Evolutionary conservation across 768 basidiomycete species (phyloP), one percentile per base, ranked within the genome.

Genomic region (Scleroderma citrinum): DNA sequence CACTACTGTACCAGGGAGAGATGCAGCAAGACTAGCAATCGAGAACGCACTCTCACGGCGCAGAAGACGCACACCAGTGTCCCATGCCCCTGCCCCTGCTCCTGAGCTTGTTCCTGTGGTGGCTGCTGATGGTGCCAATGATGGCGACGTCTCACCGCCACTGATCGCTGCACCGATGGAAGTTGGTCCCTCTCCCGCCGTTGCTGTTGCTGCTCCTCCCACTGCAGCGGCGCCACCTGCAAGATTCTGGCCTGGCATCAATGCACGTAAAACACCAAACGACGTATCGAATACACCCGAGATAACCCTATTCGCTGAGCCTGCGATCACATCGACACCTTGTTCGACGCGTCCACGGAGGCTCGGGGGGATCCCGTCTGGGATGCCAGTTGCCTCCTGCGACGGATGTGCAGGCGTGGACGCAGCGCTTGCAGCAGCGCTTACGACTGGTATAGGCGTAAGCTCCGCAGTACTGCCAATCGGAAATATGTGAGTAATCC

Each of bases 201-300:
- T 5, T 13, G 12, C 11, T 23, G 14, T 40, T 40, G 21, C 19
- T 23, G n/a, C n/a, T n/a, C n/a, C n/a, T n/a, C n/a, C n/a, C n/a
- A n/a, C n/a, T 1, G 11, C 39, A 4, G 50, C 29, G 47, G 50
- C 43, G 53, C 58, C 23, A 51, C 45, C 24, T 51, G 51, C 19
- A 55, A 55, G 11, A 49, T 55, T 56, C 21, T 66, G 61, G 11
- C 72, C 72, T 0, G 78, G 91, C 46, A 94, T 74, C 37, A 93
- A 71, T 4, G 89, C 83, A 16, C 89, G 78, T 14, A 96, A 72
- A 54, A 92, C 87, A 16, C 89, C 87, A 66, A 94, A 92, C 2
- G 88, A 90, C 0, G 90, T 81, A 62, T 95, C 92, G 42, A 95
- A 86, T 46, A 96, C 92, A 20, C 89, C 92, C 5, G 77, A 83